Base-by-base conservation (phyloP, 805 yeast genomes). In the Saturnispora mendoncae region DNA sequence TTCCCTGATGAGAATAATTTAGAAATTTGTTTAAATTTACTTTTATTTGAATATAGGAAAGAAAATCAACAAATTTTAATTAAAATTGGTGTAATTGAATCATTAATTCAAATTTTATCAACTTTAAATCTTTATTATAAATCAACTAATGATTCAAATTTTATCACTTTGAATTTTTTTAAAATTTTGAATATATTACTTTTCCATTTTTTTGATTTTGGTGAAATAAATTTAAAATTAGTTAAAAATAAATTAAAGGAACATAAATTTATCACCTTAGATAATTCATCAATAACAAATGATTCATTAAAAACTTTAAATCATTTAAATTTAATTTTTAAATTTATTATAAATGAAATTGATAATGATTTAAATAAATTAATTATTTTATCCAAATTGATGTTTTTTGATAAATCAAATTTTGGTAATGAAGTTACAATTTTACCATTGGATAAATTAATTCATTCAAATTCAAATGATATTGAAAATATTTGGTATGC, bases 351-450 rank as follows among this genome's bases (percentile, higher is more conserved):
- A 14, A 48, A 48, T 14, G 63, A 61, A 39, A 42, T 61, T 1
- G 65, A 55, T 29, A 56, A 62, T 21, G 66, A 63, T 39, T 47
- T 52, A 32, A 62, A 63, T 31, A 55, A 57, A 41, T 46, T 61
- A 35, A 61, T 61, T n/a, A 40, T 56, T 35, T 37, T 60, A 20
- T 52, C 55, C 13, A 58, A 55, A 24, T 9, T 59, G 2, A 44
- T 51, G n/a, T 43, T 55, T 18, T 52, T 52, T 9, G 43, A 49
- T 26, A 32, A 39, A 24, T 18, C 36, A 8, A 30, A 20, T 17
- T 39, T 30, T 9, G 34, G 38, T 9, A 28, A 33, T 17, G 13
- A 12, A 14, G 25, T 53, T 6, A 47, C 40, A 30, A 47, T 58
- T 20, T 44, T 46, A n/a, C 51, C 58, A 6, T 41, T 58, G 15